Conservation (phyloP, 108 stramenopile species). For the Craspedostauros australis region DNA sequence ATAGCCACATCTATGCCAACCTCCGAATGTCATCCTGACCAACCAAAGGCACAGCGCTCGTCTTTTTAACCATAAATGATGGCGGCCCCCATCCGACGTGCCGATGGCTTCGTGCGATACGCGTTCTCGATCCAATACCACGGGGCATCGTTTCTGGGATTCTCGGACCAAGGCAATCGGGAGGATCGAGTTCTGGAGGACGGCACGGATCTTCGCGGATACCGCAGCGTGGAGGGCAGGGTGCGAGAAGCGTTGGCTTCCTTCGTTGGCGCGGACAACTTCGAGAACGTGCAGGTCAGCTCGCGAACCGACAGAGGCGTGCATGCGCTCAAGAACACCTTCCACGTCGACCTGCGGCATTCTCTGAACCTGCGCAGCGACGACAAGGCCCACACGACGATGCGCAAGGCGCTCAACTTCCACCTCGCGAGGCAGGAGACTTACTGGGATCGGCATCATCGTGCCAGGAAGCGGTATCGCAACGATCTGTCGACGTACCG, state of each 20-base stretch:
- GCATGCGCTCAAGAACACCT: conserved; percentile 80
- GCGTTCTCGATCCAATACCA: conserved; percentile 70
- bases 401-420: conserved; percentile 57
- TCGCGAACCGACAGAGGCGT: conserved; percentile 83
- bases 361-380: neutral
- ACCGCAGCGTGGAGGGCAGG: conserved; percentile 62
- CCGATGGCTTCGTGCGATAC: conserved; percentile 51
- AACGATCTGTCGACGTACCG: conserved; percentile 4
- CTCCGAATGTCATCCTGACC: too few species aligned
- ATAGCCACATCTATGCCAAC: too few species aligned
- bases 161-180: conserved; percentile 51
- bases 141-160: conserved; percentile 58
- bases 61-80: too few species aligned
- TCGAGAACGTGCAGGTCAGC: conserved; percentile 67
- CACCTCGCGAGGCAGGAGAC: conserved; percentile 27
- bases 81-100: too few species aligned
- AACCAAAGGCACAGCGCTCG: too few species aligned
- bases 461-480: too few species aligned
- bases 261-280: conserved; percentile 26
- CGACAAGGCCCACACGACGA: neutral
- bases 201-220: conserved; percentile 56
- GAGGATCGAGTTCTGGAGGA: conserved; percentile 52
- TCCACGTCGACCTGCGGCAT: conserved; percentile 71
- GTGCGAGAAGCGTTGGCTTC: conserved; percentile 52
- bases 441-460: too few species aligned